Evolutionary conservation across 768 basidiomycete species (phyloP).

Genomic region (Candolleomyces aberdarensis): DNA sequence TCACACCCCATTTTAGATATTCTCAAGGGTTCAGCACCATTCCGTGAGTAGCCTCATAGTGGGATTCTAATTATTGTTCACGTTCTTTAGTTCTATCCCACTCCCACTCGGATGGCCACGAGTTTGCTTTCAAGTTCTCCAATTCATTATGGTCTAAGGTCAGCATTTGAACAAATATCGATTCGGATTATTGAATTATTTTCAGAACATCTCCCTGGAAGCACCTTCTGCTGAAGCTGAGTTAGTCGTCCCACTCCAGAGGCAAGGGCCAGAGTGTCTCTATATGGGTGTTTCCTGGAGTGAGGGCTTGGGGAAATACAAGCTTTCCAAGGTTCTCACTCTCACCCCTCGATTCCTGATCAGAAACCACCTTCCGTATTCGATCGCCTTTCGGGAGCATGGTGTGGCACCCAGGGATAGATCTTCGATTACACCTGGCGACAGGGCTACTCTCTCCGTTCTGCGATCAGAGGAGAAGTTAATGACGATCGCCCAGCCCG

Average conservation of each 20-base stretch:
- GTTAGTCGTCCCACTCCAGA: slow-evolving; percentile 63
- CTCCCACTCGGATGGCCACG: slow-evolving; percentile 72
- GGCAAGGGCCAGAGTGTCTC: slow-evolving; percentile 61
- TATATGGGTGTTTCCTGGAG: slow-evolving; percentile 89
- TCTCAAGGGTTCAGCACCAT: slow-evolving; percentile 61
- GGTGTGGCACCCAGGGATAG: slow-evolving; percentile 64
- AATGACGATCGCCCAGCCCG: slow-evolving; percentile 83
- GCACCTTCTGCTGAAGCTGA: slow-evolving; percentile 90
- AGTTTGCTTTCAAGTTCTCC: slow-evolving; percentile 76
- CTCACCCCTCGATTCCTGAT: slow-evolving; percentile 88
- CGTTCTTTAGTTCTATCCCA: slow-evolving; percentile 75
- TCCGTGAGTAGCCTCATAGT: slow-evolving; percentile 55
- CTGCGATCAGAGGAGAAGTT: slow-evolving; percentile 72
- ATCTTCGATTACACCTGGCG: slow-evolving; percentile 60
- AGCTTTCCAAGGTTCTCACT: slow-evolving; percentile 90
- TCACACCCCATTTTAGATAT: slow-evolving; percentile 12
- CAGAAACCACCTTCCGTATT: slow-evolving; percentile 69
- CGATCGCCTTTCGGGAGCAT: slow-evolving; percentile 83
- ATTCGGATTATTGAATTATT: not conserved
- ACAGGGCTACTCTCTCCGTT: slow-evolving; percentile 64
- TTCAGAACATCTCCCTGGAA: slow-evolving; percentile 81
- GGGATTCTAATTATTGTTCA: slow-evolving; percentile 2
- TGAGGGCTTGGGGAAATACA: slow-evolving; percentile 96
- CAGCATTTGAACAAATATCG: slow-evolving; percentile 6
- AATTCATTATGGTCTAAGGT: slow-evolving; percentile 92